Percentiles rank a stretch among this genome's conserved stretches.
phyloP scores from a whole-genome alignment of 2,329 filamentous ascomycete genomes.

The Simplicillium aogashimaense region DNA sequence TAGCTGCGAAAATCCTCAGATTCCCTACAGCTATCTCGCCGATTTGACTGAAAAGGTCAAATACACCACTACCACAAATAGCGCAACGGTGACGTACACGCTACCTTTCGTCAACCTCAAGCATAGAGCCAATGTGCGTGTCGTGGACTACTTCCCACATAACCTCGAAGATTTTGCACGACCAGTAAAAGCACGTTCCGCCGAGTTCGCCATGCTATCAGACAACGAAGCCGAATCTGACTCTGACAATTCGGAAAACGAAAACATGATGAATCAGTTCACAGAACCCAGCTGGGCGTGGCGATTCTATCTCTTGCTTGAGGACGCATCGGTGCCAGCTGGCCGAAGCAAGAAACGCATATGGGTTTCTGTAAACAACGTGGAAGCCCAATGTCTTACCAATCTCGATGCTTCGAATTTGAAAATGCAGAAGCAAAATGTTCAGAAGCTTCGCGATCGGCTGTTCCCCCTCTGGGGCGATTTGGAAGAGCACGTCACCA shows the following conservation, averaged over 20 bases:
- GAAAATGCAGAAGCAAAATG: conserved; percentile 31
- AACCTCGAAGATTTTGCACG: conserved; percentile 61
- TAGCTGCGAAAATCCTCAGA: conserved; percentile 32
- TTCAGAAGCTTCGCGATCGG: conserved; percentile 53
- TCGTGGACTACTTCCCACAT: conserved; percentile 70
- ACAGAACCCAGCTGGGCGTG: conserved; percentile 57
- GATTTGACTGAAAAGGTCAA: conserved; percentile 26
- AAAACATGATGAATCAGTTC: conserved; percentile 13
- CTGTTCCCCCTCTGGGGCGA: conserved; percentile 81
- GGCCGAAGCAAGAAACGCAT: conserved; percentile 34
- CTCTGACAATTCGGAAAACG: conserved; percentile 14
- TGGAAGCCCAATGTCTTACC: conserved; percentile 36
- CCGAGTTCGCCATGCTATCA: conserved; percentile 38
- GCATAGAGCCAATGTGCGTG: conserved; percentile 61
- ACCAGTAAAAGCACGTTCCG: conserved; percentile 27
- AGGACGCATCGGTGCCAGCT: conserved; percentile 45
- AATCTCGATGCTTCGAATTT: conserved; percentile 44
- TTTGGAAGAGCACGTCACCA: conserved; percentile 50
- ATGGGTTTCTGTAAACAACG: conserved; percentile 60
- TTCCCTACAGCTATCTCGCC: conserved; percentile 22
- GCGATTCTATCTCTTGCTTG: conserved; percentile 70
- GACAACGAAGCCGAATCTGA: conserved; percentile 21
- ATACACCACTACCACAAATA: conserved; percentile 20
- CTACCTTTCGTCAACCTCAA: conserved; percentile 67
- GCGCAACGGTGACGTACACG: conserved; percentile 20